Conservation (phyloP, 2,329 filamentous ascomycete species). For the Phialophora verrucosa region DNA sequence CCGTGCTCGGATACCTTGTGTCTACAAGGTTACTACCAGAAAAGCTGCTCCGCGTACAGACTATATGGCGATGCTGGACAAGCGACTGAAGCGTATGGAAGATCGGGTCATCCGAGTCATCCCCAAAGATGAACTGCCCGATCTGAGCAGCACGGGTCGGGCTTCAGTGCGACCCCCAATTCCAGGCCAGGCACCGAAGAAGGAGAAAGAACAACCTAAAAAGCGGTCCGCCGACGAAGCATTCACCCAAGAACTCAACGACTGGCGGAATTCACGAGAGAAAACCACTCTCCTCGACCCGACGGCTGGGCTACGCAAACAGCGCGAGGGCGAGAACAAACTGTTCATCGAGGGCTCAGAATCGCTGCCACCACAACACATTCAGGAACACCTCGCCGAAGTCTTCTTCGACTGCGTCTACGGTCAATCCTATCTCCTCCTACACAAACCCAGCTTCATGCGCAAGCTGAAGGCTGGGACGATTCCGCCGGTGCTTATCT, state of each 20-base stretch:
- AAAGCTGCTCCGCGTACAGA: constrained; percentile 94
- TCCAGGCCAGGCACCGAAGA: constrained; percentile 62
- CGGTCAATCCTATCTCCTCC: constrained; percentile 89
- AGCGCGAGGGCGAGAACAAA: constrained; percentile 73
- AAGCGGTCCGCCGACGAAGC: constrained; percentile 88
- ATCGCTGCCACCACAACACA: constrained; percentile 79
- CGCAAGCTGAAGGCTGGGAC: constrained; percentile 75
- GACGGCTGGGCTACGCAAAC: constrained; percentile 61
- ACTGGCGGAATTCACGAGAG: constrained; percentile 71
- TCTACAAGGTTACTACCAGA: constrained; percentile 94
- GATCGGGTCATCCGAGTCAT: constrained; percentile 96
- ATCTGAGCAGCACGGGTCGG: constrained; percentile 71
- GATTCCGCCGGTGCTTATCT: constrained; percentile 84
- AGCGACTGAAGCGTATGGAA: constrained; percentile 94
- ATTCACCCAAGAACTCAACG: constrained; percentile 79
- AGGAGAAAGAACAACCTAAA: constrained; percentile 58
- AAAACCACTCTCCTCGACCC: constrained; percentile 36
- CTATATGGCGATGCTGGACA: constrained; percentile 99
- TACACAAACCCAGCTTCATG: constrained; percentile 98
- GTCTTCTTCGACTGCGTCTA: constrained; percentile 96
- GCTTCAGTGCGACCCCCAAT: constrained; percentile 83
- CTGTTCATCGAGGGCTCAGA: constrained; percentile 82
- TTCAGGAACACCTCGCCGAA: constrained; percentile 91
- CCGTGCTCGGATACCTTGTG: constrained; percentile 88
- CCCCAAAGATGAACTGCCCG: constrained; percentile 79